Conservation (phyloP, 768 basidiomycete genomes). For the Pseudohyphozyma bogoriensis region DNA sequence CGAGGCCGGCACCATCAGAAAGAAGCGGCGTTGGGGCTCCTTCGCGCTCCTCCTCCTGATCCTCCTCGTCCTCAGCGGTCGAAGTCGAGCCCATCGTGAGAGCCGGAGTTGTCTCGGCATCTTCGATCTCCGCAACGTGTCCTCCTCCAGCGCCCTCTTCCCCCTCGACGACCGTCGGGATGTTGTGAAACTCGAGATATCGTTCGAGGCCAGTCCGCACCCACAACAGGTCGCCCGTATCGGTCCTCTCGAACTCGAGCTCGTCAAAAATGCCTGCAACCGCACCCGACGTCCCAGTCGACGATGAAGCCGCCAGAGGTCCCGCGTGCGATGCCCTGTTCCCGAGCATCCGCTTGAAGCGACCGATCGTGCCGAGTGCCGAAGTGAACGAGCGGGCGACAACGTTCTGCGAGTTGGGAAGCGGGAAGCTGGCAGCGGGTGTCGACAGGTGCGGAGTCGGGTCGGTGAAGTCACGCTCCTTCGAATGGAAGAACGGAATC, state of each 20-base stretch:
- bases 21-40: conserved; percentile 53
- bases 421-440: neutral
- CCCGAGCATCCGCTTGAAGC: conserved; percentile 64
- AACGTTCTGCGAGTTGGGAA: conserved; percentile 33
- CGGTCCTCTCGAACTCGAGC: conserved; percentile 58
- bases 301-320: neutral
- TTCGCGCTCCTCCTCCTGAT: conserved; percentile 8
- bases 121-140: too few species aligned
- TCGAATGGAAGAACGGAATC: neutral
- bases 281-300: neutral
- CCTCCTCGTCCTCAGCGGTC: conserved; percentile 33
- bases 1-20: conserved; percentile 56
- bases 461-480: neutral
- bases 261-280: conserved; percentile 35
- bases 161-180: conserved; percentile 38
- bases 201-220: conserved; percentile 57
- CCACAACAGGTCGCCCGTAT: conserved; percentile 53
- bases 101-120: too few species aligned
- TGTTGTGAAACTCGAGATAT: conserved; percentile 42
- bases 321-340: conserved; percentile 3
- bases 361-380: conserved; percentile 69
- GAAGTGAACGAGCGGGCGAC: conserved; percentile 67
- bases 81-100: too few species aligned
- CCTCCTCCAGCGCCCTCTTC: too few species aligned
- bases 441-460: neutral